Evolutionary conservation across 345 rosid species (phyloP).

Genomic region (Viola odorata): DNA sequence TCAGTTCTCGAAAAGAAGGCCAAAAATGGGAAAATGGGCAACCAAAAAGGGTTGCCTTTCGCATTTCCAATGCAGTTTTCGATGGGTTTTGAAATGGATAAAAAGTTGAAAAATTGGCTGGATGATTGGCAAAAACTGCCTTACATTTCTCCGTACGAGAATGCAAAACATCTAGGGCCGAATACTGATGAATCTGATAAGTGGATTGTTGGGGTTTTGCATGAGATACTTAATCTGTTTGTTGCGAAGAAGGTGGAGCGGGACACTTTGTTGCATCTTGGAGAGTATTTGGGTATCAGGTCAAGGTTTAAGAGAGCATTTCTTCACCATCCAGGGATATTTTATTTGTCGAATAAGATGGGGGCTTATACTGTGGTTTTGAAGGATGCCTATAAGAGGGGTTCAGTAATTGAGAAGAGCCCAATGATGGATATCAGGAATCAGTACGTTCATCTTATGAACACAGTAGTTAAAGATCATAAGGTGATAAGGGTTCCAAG

Average conservation of each 20-base stretch:
- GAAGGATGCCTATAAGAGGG: constrained; percentile 73
- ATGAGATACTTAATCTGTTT: constrained; percentile 70
- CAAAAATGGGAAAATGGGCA: constrained; percentile 23
- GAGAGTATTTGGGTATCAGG: constrained; percentile 68
- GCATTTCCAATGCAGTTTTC: constrained; percentile 59
- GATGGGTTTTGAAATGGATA: constrained; percentile 60
- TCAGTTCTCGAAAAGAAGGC: constrained; percentile 60
- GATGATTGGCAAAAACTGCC: constrained; percentile 90
- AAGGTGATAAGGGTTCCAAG: constrained; percentile 27
- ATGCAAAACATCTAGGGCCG: constrained; percentile 48
- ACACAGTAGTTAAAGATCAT: constrained; percentile 37
- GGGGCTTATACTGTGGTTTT: constrained; percentile 71
- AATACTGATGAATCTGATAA: constrained; percentile 71
- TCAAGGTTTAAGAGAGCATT: constrained; percentile 86
- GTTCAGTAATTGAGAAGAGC: constrained; percentile 55
- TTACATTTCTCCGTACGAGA: constrained; percentile 73
- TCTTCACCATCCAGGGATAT: constrained; percentile 63
- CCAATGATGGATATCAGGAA: constrained; percentile 46
- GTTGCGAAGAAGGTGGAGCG: constrained; percentile 67
- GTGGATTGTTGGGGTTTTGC: constrained; percentile 69
- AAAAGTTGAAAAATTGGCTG: constrained; percentile 64
- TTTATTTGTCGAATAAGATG: constrained; percentile 65
- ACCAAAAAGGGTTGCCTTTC: constrained; percentile 38
- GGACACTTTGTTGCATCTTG: constrained; percentile 50
- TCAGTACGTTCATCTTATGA: constrained; percentile 78